Evolutionary conservation across 139 green algal species (phyloP).

Genomic region (Limnomonas spitsbergensis): DNA sequence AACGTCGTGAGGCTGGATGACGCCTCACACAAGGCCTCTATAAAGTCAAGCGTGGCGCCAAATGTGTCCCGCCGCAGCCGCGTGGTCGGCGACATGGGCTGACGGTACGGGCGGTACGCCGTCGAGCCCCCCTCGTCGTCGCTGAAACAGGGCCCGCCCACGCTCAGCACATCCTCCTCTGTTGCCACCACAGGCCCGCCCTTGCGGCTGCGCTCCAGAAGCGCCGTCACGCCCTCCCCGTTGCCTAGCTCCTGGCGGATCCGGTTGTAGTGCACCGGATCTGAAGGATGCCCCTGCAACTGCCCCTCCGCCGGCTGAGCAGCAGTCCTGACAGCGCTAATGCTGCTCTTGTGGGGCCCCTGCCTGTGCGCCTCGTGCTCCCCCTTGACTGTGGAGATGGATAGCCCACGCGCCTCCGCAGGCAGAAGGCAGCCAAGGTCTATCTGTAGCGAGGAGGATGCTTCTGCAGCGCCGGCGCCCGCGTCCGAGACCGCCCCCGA

Average conservation of each 20-base stretch:
- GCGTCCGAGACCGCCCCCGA: background rate
- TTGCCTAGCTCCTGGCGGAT: conserved; percentile 54
- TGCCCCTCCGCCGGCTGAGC: background rate
- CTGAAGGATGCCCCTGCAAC: too few relatives aligned
- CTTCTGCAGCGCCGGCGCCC: background rate
- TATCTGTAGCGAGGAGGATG: background rate
- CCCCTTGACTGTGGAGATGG: too few relatives aligned
- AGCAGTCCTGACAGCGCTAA: background rate
- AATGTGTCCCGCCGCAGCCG: conserved; percentile 77
- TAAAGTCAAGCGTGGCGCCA: conserved; percentile 91
- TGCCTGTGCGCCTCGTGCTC: too few relatives aligned
- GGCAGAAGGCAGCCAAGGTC: conserved; percentile 20
- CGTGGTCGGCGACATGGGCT: conserved; percentile 54
- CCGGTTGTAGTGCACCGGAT: conserved; percentile 12
- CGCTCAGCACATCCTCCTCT: conserved; percentile 1
- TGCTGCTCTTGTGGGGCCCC: too few relatives aligned
- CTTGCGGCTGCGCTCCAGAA: conserved; percentile 20
- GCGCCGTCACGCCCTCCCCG: conserved; percentile 59
- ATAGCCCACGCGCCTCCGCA: conserved; percentile 7
- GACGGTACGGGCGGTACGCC: too few relatives aligned
- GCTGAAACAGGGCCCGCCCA: background rate
- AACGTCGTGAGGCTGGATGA: conserved; percentile 72
- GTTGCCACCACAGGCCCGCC: background rate
- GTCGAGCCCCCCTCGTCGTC: conserved; percentile 13
- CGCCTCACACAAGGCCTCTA: conserved; percentile 89